Evolutionary conservation across 139 green algal species (phyloP), one percentile per base, ranked within the genome.

Genomic region (Tetraselmis chui): DNA sequence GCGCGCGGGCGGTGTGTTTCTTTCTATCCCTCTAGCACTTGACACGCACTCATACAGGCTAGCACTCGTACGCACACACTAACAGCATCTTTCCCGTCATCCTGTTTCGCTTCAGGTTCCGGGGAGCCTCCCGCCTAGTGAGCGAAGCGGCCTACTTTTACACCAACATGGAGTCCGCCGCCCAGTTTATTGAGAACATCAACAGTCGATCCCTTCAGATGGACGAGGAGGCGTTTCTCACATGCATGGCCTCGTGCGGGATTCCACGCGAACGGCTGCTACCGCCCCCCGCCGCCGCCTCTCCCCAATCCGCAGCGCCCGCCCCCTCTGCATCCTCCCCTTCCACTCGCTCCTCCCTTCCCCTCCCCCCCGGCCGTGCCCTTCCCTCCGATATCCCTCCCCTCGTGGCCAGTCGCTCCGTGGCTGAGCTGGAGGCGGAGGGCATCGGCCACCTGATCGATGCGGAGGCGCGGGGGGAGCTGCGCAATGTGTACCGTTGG

Each of bases 91-190:
- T n/a, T n/a, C n/a, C n/a, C n/a, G n/a, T n/a, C n/a, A n/a, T n/a
- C 11, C 45, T 67, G 45, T 18, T 67, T 5, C 45, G 45, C 45
- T 18, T 67, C 45, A 67, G 31, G 78, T n/a, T 76, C 45, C 45
- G 45, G 5, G 45, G 11, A 5, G 45, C 45, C 11, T 67, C 29
- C 27, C 82, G 88, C 1, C 83, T 91, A 0, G 83, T 83, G 29
- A 78, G 58, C 25, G 88, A 92, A 59, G 80, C 87, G 2, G 83
- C 83, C 11, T 92, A 92, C 82, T 92, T 91, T 74, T 89, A 85
- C 80, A 92, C 87, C 59, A 92, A 91, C 80, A 80, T 91, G n/a
- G 79, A 87, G n/a, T 91, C 87, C 2, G 88, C 83, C 0, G 79
- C 67, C 28, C 31, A 59, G 28, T 91, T 91, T 59, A 59, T 91